These are phyloP conservation scores for Helianthus tuberosus DNA, from an alignment of 129 eudicot species.

Conservation along the genomic window DNA sequence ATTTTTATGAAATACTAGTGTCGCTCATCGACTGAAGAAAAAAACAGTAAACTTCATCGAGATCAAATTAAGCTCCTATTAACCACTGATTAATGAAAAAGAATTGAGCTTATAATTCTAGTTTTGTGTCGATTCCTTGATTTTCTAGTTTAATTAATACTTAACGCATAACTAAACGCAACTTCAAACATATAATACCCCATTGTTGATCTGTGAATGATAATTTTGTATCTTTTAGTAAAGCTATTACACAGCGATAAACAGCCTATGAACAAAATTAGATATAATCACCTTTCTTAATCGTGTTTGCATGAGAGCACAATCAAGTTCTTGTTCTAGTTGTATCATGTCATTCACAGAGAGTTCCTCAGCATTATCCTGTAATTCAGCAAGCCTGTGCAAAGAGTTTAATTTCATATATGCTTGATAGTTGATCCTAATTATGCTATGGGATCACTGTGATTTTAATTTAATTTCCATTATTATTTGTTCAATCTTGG, in stretches of 20 bases:
- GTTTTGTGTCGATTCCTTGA: too few species aligned
- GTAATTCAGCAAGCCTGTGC: constrained; percentile 41
- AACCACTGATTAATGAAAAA: too few species aligned
- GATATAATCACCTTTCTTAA: constrained; percentile 46
- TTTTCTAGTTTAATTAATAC: too few species aligned
- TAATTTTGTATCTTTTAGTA: too few species aligned
- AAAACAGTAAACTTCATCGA: neutral
- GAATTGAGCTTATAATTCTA: too few species aligned
- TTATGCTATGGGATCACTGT: neutral
- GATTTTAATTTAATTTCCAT: neutral
- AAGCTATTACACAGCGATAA: neutral
- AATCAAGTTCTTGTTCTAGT: constrained; percentile 56
- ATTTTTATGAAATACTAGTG: neutral
- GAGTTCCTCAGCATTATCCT: constrained; percentile 27
- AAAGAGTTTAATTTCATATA: neutral
- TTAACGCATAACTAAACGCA: neutral
- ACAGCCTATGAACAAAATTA: neutral
- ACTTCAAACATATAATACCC: too few species aligned
- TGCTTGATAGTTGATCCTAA: neutral
- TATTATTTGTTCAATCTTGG: neutral
- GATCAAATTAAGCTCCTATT: neutral
- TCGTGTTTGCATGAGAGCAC: constrained; percentile 48
- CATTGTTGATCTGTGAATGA: too few species aligned
- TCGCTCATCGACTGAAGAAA: neutral
- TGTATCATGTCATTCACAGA: constrained; percentile 40